These are phyloP conservation scores for Lepiota venenata DNA, from an alignment of 768 basidiomycete genomes.

Conservation along the genomic window DNA sequence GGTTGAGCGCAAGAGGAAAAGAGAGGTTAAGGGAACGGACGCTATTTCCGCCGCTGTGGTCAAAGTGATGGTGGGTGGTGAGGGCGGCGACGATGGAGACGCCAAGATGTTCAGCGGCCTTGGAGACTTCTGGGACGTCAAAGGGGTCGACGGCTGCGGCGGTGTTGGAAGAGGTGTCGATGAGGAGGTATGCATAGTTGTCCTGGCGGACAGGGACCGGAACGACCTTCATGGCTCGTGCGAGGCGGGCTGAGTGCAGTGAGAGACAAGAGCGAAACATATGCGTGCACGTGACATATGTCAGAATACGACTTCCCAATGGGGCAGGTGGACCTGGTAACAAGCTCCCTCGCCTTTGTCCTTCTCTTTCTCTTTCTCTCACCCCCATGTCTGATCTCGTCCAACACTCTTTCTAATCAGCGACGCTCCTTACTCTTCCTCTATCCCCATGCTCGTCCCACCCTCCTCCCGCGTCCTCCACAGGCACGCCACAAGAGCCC, in stretches of 20 bases:
- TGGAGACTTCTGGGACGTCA: conserved; percentile 67
- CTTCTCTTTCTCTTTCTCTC: neutral
- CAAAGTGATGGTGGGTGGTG: conserved; percentile 91
- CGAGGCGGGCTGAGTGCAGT: neutral
- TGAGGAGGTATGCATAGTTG: conserved; percentile 83
- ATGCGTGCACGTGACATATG: neutral
- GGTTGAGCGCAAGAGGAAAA: neutral
- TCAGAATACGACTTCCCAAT: neutral
- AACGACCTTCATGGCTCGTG: conserved; percentile 60
- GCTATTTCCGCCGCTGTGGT: conserved; percentile 87
- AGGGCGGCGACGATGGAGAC: conserved; percentile 70
- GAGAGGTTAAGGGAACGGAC: conserved; percentile 30
- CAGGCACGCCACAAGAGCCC: conserved; percentile 5
- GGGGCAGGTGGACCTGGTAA: neutral
- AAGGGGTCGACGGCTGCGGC: conserved; percentile 83
- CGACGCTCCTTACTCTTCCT: neutral
- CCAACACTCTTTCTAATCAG: neutral
- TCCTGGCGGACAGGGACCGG: conserved; percentile 78
- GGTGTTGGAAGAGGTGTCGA: conserved; percentile 61
- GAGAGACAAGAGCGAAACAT: conserved; percentile 2
- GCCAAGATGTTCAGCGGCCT: conserved; percentile 55
- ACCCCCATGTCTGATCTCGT: neutral
- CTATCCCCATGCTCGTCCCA: neutral
- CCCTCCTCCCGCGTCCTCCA: neutral
- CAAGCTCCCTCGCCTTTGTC: neutral